Conservation (phyloP, 1,139 yeast species). For the Scheffersomyces illinoinensis region DNA sequence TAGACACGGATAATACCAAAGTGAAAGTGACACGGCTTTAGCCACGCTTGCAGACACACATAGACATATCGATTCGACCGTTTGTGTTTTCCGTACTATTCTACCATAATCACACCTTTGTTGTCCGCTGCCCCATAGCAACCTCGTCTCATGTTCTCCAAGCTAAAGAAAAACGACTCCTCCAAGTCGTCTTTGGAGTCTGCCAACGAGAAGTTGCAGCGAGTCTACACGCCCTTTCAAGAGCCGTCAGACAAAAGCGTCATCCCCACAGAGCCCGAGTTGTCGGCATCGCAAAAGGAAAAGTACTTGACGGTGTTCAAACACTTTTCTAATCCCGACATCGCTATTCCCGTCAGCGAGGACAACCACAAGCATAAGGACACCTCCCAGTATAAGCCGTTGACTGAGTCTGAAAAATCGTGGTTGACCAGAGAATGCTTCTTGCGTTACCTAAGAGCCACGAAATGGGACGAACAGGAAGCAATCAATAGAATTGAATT, state of each 20-base stretch:
- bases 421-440: conserved; percentile 53
- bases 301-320: conserved; percentile 17
- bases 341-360: conserved; percentile 33
- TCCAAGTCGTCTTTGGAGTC: conserved; percentile 4
- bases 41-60: not conserved
- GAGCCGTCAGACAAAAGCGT: conserved; percentile 46
- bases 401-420: conserved; percentile 36
- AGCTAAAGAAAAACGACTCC: conserved; percentile 4
- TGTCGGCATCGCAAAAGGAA: conserved; percentile 30
- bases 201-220: conserved; percentile 11
- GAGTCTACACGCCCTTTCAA: conserved; percentile 50
- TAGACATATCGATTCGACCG: not conserved
- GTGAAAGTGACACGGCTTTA: not conserved
- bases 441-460: conserved; percentile 47
- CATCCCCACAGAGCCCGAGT: conserved; percentile 51
- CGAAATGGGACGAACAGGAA: conserved; percentile 43
- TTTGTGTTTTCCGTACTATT: no score
- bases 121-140: not conserved
- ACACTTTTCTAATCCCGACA: conserved; percentile 33
- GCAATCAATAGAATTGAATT: conserved; percentile 44
- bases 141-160: conserved; percentile 3
- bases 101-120: not conserved
- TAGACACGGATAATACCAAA: not conserved
- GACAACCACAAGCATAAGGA: conserved; percentile 33
- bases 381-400: conserved; percentile 14